phyloP scores from a whole-genome alignment of 768 basidiomycete species.

The Pleurotus tuber-regium region DNA sequence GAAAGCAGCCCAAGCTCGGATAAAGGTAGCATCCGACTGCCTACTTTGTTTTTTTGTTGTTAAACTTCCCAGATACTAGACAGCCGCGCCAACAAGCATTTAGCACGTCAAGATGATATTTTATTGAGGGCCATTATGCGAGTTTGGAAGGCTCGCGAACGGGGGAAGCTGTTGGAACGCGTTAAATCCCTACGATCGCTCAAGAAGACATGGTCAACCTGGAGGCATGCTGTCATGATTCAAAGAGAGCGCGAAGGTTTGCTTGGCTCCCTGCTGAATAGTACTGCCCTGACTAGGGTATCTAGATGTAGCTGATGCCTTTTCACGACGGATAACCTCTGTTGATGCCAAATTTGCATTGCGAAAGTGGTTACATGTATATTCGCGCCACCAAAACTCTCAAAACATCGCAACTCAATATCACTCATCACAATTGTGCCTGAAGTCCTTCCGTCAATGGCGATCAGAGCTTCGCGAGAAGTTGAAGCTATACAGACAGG shows the following conservation, averaged over 20 bases:
- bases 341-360: constrained; percentile 33
- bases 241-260: constrained; percentile 46
- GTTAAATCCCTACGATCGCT: constrained; percentile 45
- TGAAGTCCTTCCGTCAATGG: constrained; percentile 50
- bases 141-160: constrained; percentile 69
- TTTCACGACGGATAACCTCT: constrained; percentile 44
- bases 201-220: constrained; percentile 45
- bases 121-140: constrained; percentile 56
- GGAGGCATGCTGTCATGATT: constrained; percentile 44
- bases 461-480: constrained; percentile 49
- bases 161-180: constrained; percentile 54
- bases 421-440: constrained; percentile 38
- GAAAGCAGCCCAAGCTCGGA: constrained; percentile 48
- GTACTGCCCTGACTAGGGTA: constrained; percentile 11
- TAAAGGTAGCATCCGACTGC: constrained; percentile 50
- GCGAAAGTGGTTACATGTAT: constrained; percentile 43
- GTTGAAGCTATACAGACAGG: constrained; percentile 49
- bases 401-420: constrained; percentile 47
- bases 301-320: constrained; percentile 49
- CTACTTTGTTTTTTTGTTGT: neutral
- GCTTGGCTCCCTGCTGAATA: constrained; percentile 3
- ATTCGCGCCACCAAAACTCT: constrained; percentile 44
- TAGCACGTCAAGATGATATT: constrained; percentile 54
- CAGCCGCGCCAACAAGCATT: constrained; percentile 52
- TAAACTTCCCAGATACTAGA: constrained; percentile 44